Evolutionary conservation across 2,329 filamentous ascomycete genomes (phyloP).

Genomic region (Fonsecaea pugnacius): DNA sequence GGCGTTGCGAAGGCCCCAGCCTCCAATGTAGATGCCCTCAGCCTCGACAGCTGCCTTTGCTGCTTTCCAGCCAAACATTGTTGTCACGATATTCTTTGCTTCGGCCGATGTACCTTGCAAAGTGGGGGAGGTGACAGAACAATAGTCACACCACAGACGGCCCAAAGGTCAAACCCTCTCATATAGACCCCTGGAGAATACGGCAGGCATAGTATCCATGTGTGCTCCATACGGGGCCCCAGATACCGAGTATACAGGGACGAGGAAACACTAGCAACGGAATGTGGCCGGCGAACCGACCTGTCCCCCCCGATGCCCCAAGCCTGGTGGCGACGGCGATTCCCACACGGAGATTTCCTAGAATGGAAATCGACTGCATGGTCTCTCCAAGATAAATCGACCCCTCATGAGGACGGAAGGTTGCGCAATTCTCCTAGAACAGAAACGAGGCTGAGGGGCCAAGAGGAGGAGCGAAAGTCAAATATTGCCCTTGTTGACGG

Average conservation of each 20-base stretch:
- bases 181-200: neutral
- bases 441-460: neutral
- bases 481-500: neutral
- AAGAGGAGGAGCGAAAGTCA: neutral
- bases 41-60: conserved; percentile 24
- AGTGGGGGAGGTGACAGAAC: neutral
- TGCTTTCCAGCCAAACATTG: conserved; percentile 17
- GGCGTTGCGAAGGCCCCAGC: conserved; percentile 22
- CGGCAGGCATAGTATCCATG: neutral
- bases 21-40: conserved; percentile 29
- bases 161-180: neutral
- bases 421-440: neutral
- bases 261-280: neutral
- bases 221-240: neutral
- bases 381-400: neutral
- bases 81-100: neutral
- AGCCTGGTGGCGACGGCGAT: neutral
- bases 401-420: neutral
- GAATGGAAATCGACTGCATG: neutral
- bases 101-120: neutral
- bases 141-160: neutral
- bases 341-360: neutral
- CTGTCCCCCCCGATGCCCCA: neutral
- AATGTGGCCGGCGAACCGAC: neutral
- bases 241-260: neutral